Evolutionary conservation across 352 stramenopile genomes (phyloP), one percentile per base, ranked within the genome.

Genomic region (Phytopythium aichiense): DNA sequence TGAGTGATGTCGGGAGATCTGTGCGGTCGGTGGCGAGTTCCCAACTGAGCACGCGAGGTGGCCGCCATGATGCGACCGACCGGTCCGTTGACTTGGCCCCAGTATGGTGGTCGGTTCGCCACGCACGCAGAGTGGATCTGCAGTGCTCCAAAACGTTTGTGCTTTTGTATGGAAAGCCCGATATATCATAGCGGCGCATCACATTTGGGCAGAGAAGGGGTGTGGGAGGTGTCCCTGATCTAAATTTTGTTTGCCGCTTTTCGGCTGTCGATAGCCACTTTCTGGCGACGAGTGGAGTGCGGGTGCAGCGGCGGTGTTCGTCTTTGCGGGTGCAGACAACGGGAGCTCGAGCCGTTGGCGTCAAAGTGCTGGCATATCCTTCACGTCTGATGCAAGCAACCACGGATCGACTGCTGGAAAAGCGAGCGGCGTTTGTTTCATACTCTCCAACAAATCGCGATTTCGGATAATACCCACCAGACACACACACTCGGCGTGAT

Each of bases 161-260:
- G 18, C 51, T 28, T 57, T 28, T 38, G 22, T 30, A 30, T 13
- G 30, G 30, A 20, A 16, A 18, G n/a, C 33, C 22, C 53, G 53
- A 58, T 58, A 58, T 58, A 58, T 58, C 53, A 58, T 58, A 40
- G 15, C 31, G 30, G 52, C 30, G 11, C 42, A 49, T 49, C 42
- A 49, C 42, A 49, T 23, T 49, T 25, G 42, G 45, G 13, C 8
- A 51, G 22, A 51, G 8, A 51, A 51, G 22, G 45, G 45, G n/a
- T 22, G 22, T 11, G 12, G 20, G 22, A 51, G 22, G 45, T 18
- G 25, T 15, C 45, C 1, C 45, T 51, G 45, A 49, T 23, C 42
- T 49, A 49, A 49, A 49, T 25, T 49, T 49, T 49, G 42, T 20
- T 18, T 12, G 20, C 35, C 9, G 35, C 35, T 40, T 40, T 40